Evolutionary conservation across 2,329 filamentous ascomycete species (phyloP).

Genomic region (Pestalotiopsis sp.): DNA sequence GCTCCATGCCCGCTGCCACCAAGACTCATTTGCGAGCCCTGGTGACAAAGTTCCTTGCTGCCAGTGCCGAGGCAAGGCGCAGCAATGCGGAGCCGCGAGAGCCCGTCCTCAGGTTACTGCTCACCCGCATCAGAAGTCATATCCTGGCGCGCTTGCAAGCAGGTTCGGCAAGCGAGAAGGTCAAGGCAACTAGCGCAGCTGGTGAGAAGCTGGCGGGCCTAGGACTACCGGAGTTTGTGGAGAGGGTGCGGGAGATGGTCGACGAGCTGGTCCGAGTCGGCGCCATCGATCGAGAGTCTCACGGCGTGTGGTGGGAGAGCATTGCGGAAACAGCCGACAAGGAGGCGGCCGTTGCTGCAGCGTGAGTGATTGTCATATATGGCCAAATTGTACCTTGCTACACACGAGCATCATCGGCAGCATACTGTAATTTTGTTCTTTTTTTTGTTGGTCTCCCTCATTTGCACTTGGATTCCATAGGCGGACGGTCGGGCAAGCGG

Average conservation of each 20-base stretch:
- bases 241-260: constrained; percentile 69
- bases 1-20: constrained; percentile 67
- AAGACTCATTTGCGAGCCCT: constrained; percentile 61
- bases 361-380: background rate
- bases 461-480: background rate
- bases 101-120: constrained; percentile 66
- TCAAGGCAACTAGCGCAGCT: constrained; percentile 69
- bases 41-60: constrained; percentile 58
- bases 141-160: constrained; percentile 67
- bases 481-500: background rate
- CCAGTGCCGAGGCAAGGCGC: constrained; percentile 48
- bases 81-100: constrained; percentile 49
- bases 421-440: background rate
- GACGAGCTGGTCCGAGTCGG: constrained; percentile 69
- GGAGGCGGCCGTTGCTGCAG: constrained; percentile 30
- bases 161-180: constrained; percentile 69
- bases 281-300: constrained; percentile 67
- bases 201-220: constrained; percentile 70
- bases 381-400: background rate
- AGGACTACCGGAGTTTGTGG: constrained; percentile 75
- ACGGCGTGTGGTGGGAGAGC: constrained; percentile 72
- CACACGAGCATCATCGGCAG: background rate
- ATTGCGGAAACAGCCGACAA: constrained; percentile 60
- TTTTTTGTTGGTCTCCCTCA: background rate
- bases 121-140: constrained; percentile 69